phyloP scores from a whole-genome alignment of 2,329 filamentous ascomycete species.

The Aspergillus ochraceoroseus region DNA sequence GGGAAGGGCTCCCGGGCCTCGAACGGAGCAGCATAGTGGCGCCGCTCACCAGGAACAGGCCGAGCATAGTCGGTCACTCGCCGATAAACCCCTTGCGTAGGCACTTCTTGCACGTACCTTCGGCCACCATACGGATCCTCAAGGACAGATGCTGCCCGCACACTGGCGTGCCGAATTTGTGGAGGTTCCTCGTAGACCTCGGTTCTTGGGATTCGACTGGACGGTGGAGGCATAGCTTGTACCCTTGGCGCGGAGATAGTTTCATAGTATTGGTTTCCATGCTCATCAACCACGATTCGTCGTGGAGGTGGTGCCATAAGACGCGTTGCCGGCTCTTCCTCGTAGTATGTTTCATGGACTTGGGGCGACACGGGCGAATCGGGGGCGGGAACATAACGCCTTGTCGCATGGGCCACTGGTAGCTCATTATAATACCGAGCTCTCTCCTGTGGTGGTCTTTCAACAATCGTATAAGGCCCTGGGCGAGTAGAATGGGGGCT shows the following conservation, averaged over 20 bases:
- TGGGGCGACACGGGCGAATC: slow-evolving; percentile 36
- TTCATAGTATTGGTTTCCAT: slow-evolving; percentile 72
- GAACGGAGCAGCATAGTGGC: slow-evolving; percentile 30
- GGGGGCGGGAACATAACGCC: slow-evolving; percentile 35
- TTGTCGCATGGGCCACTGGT: slow-evolving; percentile 27
- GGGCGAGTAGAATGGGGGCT: slow-evolving; percentile 37
- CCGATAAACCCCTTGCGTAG: slow-evolving; percentile 39
- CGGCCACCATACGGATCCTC: slow-evolving; percentile 41
- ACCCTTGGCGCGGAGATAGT: slow-evolving; percentile 42
- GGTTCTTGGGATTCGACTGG: slow-evolving; percentile 28
- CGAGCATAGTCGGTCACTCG: slow-evolving; percentile 39
- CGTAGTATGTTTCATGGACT: slow-evolving; percentile 42
- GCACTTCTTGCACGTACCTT: slow-evolving; percentile 45
- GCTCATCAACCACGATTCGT: slow-evolving; percentile 74
- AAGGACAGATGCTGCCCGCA: slow-evolving; percentile 42
- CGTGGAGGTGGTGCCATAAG: slow-evolving; percentile 53
- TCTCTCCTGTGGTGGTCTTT: slow-evolving; percentile 37
- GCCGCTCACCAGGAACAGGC: slow-evolving; percentile 29
- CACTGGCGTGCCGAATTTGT: slow-evolving; percentile 30
- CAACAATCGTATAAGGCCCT: slow-evolving; percentile 40
- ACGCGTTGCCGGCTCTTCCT: slow-evolving; percentile 43
- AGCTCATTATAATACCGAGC: slow-evolving; percentile 40
- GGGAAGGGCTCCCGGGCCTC: slow-evolving; percentile 35
- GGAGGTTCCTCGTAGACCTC: slow-evolving; percentile 36
- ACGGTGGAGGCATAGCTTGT: slow-evolving; percentile 33